phyloP scores from a whole-genome alignment of 2,329 filamentous ascomycete species.

The Hypoxylon sp. region DNA sequence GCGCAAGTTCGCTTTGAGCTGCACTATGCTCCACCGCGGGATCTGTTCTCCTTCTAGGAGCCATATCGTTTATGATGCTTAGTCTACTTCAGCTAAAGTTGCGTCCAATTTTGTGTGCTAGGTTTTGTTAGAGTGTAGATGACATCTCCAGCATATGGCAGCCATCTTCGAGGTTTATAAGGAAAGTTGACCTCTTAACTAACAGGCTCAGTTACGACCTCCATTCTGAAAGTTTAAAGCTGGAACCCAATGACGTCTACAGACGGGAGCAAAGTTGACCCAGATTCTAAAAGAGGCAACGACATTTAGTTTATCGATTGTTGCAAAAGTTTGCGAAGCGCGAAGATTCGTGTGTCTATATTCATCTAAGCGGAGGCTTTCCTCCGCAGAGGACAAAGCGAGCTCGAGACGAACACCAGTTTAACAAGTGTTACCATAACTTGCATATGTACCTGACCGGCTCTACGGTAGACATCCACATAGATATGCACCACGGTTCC shows the following conservation, averaged over 20 bases:
- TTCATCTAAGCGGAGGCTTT: constrained; percentile 20
- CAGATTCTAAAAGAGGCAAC: constrained; percentile 3
- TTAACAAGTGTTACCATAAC: constrained; percentile 7
- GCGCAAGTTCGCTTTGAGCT: background rate
- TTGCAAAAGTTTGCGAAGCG: constrained; percentile 17
- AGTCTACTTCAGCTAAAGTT: too few relatives aligned
- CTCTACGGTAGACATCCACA: too few relatives aligned
- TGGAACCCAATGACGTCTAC: constrained; percentile 17
- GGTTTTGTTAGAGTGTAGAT: background rate
- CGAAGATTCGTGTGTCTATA: constrained; percentile 3
- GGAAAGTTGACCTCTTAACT: background rate
- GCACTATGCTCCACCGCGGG: background rate
- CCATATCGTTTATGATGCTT: constrained; percentile 2
- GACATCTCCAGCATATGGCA: background rate
- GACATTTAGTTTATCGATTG: constrained; percentile 10
- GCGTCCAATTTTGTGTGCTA: background rate
- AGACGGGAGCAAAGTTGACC: background rate
- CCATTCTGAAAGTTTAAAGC: constrained; percentile 3
- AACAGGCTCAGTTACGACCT: constrained; percentile 2
- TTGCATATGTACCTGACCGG: constrained; percentile 7
- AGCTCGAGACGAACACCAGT: background rate
- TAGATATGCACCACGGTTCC: constrained; percentile 2
- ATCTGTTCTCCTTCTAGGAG: constrained; percentile 1
- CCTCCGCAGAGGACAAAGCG: constrained; percentile 14
- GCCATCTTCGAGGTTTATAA: constrained; percentile 10